Conservation (phyloP, 2,329 filamentous ascomycete species). For the Cladorrhinum sp. region DNA sequence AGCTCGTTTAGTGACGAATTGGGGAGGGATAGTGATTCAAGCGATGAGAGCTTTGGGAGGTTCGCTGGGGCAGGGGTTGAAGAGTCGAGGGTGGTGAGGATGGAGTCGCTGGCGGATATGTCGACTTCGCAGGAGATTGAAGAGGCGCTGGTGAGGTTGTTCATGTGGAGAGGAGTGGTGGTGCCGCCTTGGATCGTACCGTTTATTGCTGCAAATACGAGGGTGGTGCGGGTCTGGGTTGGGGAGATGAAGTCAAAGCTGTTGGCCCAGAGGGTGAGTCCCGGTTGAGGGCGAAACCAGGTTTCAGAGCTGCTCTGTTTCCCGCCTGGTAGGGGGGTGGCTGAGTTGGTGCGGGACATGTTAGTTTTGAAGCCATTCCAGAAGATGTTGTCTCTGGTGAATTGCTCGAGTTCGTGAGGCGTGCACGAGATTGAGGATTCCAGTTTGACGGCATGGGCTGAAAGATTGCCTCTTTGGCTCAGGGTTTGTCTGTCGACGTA, state of each 20-base stretch:
- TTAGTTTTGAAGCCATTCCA: slow-evolving; percentile 27
- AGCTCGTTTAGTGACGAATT: slow-evolving; percentile 24
- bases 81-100: slow-evolving; percentile 15
- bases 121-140: slow-evolving; percentile 24
- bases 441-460: slow-evolving; percentile 21
- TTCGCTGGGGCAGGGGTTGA: neutral
- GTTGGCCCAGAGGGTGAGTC: slow-evolving; percentile 25
- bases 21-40: slow-evolving; percentile 11
- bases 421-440: slow-evolving; percentile 21
- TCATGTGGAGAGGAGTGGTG: slow-evolving; percentile 7
- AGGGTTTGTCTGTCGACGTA: slow-evolving; percentile 24
- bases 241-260: slow-evolving; percentile 21
- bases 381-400: slow-evolving; percentile 14
- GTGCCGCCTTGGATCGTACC: slow-evolving; percentile 25
- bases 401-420: slow-evolving; percentile 17
- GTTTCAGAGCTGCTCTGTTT: slow-evolving; percentile 19
- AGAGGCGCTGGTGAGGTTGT: slow-evolving; percentile 19
- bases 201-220: slow-evolving; percentile 27
- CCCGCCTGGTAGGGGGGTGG: slow-evolving; percentile 2
- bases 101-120: slow-evolving; percentile 21
- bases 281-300: slow-evolving; percentile 18
- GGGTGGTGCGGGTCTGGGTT: slow-evolving; percentile 19
- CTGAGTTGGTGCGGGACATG: slow-evolving; percentile 24
- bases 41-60: slow-evolving; percentile 21
- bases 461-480: slow-evolving; percentile 19